Percentiles rank a stretch among this genome's conserved stretches.
Conservation (phyloP, 805 yeast species). For the Barnettozyma salicaria region DNA sequence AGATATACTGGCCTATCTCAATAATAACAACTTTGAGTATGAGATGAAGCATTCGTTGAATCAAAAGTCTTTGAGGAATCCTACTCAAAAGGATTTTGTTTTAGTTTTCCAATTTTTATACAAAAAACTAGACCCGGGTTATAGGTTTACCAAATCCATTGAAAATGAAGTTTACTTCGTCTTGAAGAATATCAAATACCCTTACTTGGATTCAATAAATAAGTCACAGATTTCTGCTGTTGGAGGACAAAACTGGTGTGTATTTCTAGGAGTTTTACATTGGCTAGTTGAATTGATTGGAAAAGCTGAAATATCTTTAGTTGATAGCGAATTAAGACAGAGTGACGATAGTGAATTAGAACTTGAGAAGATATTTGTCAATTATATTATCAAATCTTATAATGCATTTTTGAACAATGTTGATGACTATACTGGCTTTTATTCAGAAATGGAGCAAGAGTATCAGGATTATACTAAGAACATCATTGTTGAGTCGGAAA, state of each 20-base stretch:
- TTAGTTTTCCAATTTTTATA: conserved; percentile 76
- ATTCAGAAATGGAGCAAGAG: conserved; percentile 49
- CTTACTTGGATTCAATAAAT: conserved; percentile 73
- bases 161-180: conserved; percentile 72
- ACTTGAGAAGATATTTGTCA: conserved; percentile 43
- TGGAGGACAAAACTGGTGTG: conserved; percentile 86
- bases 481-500: conserved; percentile 41
- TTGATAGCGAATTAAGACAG: conserved; percentile 25
- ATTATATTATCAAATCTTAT: conserved; percentile 63
- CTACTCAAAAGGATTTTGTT: conserved; percentile 84
- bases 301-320: conserved; percentile 30
- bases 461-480: conserved; percentile 46
- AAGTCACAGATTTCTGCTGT: conserved; percentile 86
- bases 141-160: conserved; percentile 57
- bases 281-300: conserved; percentile 65
- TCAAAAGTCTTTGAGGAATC: conserved; percentile 57
- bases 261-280: conserved; percentile 71
- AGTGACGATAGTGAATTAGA: conserved; percentile 30
- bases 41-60: conserved; percentile 70
- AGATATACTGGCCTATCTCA: conserved; percentile 60
- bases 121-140: conserved; percentile 72
- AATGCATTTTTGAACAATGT: conserved; percentile 56
- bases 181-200: conserved; percentile 63
- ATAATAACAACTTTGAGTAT: conserved; percentile 59
- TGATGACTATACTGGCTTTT: conserved; percentile 53